A percentile compares a stretch with the other conserved stretches of the same genome.
phyloP scores from a whole-genome alignment of 305 asterid species.

The Fraxinus greggii region DNA sequence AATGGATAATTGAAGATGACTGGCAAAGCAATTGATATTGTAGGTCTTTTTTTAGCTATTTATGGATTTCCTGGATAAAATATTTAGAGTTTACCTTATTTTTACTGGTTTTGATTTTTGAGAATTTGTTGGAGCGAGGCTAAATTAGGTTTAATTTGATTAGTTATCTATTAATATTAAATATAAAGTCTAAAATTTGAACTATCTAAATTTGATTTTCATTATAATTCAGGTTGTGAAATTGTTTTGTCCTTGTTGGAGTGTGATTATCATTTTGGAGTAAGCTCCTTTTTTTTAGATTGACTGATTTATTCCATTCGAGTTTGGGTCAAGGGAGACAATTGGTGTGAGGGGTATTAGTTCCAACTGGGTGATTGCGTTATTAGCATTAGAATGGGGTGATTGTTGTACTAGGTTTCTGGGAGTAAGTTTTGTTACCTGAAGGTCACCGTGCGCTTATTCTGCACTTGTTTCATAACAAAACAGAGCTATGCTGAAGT shows the following conservation, averaged over 20 bases:
- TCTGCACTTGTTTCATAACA: background rate
- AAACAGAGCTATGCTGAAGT: background rate
- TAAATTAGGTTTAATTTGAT: background rate
- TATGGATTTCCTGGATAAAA: background rate
- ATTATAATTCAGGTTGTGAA: slow-evolving; percentile 7
- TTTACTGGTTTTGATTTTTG: background rate
- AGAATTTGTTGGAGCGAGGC: slow-evolving; percentile 8
- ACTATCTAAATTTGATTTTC: slow-evolving; percentile 7
- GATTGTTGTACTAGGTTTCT: slow-evolving; percentile 3
- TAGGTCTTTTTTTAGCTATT: background rate
- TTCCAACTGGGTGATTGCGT: background rate
- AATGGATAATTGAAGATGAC: background rate
- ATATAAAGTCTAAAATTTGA: background rate
- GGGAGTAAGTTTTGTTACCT: background rate
- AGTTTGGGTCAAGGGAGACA: background rate
- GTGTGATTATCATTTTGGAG: background rate
- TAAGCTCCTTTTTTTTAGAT: background rate
- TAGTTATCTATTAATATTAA: background rate
- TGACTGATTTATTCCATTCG: background rate
- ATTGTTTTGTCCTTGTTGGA: background rate
- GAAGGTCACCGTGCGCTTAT: background rate
- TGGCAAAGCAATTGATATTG: background rate
- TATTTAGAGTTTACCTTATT: slow-evolving; percentile 1
- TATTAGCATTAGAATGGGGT: background rate
- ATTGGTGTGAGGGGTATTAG: background rate